Percentiles rank a stretch among this genome's conserved stretches.
These are phyloP conservation scores for Exophiala viscosa DNA, from an alignment of 2,329 filamentous ascomycete genomes.

Conservation along the genomic window DNA sequence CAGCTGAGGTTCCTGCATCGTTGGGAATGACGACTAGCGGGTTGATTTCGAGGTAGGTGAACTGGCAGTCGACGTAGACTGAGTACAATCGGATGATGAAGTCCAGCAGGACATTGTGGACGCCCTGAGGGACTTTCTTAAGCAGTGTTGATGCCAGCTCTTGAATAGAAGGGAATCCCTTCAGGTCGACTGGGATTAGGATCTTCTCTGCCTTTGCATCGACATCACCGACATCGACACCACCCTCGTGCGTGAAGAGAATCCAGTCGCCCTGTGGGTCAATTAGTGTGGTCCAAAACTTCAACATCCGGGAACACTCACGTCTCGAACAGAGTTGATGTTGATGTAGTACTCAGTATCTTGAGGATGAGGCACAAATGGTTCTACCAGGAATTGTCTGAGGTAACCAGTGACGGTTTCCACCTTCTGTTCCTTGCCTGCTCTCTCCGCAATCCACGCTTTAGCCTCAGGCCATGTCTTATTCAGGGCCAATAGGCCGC, in stretches of 20 bases:
- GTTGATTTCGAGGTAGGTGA: slow-evolving; percentile 99
- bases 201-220: slow-evolving; percentile 99
- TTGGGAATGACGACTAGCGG: slow-evolving; percentile 97
- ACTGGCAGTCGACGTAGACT: slow-evolving; percentile 99
- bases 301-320: slow-evolving; percentile 54
- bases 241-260: slow-evolving; percentile 98
- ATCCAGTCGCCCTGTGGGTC: slow-evolving; percentile 87
- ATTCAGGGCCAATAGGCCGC: slow-evolving; percentile 90
- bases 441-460: slow-evolving; percentile 88
- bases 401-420: slow-evolving; percentile 86
- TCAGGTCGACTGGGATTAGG: slow-evolving; percentile 90
- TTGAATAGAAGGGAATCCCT: slow-evolving; percentile 92
- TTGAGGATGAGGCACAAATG: slow-evolving; percentile 91
- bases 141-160: slow-evolving; percentile 81
- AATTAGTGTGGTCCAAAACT: slow-evolving; percentile 13
- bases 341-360: slow-evolving; percentile 99
- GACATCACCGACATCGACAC: slow-evolving; percentile 98
- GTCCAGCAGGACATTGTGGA: slow-evolving; percentile 98
- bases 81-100: slow-evolving; percentile 98
- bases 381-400: slow-evolving; percentile 95
- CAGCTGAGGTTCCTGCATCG: slow-evolving; percentile 81
- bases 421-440: slow-evolving; percentile 87
- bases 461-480: slow-evolving; percentile 94
- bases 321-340: slow-evolving; percentile 99
- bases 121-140: slow-evolving; percentile 87